Evolutionary conservation across 345 rosid species (phyloP), one percentile per base, ranked within the genome.

Genomic region (Acer yangbiense): DNA sequence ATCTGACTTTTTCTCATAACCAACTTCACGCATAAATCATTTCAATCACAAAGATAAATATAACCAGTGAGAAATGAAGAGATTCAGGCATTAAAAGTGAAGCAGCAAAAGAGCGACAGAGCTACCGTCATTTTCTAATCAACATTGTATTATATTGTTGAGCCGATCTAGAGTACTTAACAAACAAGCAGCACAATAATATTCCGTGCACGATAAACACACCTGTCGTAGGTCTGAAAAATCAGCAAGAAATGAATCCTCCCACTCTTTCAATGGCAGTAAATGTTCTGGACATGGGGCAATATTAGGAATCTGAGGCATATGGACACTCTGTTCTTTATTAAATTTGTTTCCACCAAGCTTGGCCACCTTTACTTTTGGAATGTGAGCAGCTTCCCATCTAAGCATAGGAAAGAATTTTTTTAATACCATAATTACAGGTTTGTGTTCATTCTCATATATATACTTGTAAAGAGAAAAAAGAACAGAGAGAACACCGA

Each of bases 221-320:
- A 95, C 97, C 97, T 55, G 77, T 66, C 94, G 87, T 66, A 96
- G 89, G 86, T 90, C 80, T 13, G 86, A 86, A 80, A 96, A 94
- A 79, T 96, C 97, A 20, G 83, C 85, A 79, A 95, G 98, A 83
- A 93, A 93, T 41, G 76, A 87, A 68, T 91, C 93, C 87, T 93
- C 98, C 98, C 99, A 92, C 79, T 89, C 83, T 85, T 90, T 91
- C 65, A 74, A 46, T 1, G 98, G 98, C 77, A 86, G 74, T 65
- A 92, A 65, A 81, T 87, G 86, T 39, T 89, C 90, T 13, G 95
- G 92, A 63, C 97, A 91, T 69, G 78, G 77, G 46, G 90, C 87
- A 81, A 96, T 94, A 78, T 90, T 97, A 52, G 97, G 93, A 77
- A 96, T 91, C 78, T 85, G 88, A 50, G 98, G 99, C 99, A 96